phyloP scores from a whole-genome alignment of 306 rosid species.

The Dryas octopetala region DNA sequence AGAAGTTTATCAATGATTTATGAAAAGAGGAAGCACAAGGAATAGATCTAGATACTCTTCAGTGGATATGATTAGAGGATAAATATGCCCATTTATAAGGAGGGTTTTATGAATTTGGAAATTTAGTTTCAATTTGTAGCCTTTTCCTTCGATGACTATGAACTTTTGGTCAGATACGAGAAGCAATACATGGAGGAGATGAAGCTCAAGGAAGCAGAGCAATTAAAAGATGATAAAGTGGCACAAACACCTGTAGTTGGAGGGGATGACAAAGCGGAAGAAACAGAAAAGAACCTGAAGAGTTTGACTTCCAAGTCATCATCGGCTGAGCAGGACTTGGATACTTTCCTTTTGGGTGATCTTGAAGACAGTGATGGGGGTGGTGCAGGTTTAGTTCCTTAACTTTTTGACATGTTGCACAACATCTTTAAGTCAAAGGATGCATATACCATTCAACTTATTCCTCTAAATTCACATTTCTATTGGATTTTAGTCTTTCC shows the following conservation, averaged over 20 bases:
- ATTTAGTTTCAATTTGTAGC: background rate
- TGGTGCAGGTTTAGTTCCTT: slow-evolving; percentile 55
- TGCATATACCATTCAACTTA: background rate
- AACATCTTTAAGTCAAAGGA: background rate
- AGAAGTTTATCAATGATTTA: background rate
- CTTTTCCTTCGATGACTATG: slow-evolving; percentile 15
- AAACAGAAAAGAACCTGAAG: slow-evolving; percentile 45
- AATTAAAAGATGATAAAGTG: slow-evolving; percentile 39
- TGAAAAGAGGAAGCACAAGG: background rate
- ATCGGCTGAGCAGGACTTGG: slow-evolving; percentile 81
- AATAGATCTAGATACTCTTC: background rate
- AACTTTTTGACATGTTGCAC: slow-evolving; percentile 9
- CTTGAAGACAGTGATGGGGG: slow-evolving; percentile 93
- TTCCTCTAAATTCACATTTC: background rate
- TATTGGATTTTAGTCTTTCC: background rate
- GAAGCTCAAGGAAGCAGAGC: slow-evolving; percentile 65
- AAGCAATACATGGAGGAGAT: slow-evolving; percentile 80
- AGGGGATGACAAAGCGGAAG: slow-evolving; percentile 57
- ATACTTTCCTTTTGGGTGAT: slow-evolving; percentile 91
- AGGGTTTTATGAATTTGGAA: background rate
- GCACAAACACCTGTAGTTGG: slow-evolving; percentile 49
- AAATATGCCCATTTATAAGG: background rate
- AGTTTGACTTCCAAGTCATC: slow-evolving; percentile 61
- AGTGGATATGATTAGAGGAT: background rate
- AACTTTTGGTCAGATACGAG: slow-evolving; percentile 62